These are phyloP conservation scores for Geranomyces variabilis DNA, from an alignment of 192 early-diverging fungal genomes.

Conservation along the genomic window DNA sequence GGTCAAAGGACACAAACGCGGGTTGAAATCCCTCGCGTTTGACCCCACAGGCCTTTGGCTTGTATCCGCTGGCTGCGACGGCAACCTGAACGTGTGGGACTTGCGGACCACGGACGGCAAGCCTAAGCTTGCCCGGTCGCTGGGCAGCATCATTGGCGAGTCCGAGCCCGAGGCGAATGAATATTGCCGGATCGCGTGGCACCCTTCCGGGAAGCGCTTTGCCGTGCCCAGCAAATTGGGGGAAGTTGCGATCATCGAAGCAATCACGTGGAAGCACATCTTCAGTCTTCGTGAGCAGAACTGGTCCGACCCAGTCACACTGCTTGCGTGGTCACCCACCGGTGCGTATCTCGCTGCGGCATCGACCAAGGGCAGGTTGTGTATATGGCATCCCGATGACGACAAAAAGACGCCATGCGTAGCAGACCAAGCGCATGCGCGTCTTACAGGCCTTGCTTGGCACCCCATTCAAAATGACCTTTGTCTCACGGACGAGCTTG, in stretches of 20 bases:
- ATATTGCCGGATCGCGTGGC: conserved; percentile 58
- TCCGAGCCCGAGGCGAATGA: conserved; percentile 50
- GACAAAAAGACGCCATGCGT: conserved; percentile 19
- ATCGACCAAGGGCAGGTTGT: conserved; percentile 46
- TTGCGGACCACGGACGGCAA: conserved; percentile 39
- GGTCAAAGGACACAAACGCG: conserved; percentile 89
- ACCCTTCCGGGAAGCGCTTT: conserved; percentile 60
- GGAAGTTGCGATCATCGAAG: conserved; percentile 33
- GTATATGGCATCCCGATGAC: conserved; percentile 61
- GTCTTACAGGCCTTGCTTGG: conserved; percentile 34
- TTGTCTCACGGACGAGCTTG: conserved; percentile 28
- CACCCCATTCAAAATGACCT: conserved; percentile 30
- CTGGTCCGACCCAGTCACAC: conserved; percentile 36
- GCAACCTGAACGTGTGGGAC: conserved; percentile 71
- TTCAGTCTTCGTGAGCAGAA: conserved; percentile 31
- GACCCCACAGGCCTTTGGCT: conserved; percentile 82
- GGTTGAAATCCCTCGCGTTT: conserved; percentile 86
- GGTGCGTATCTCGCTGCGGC: conserved; percentile 65
- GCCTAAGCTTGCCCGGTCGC: conserved; percentile 48
- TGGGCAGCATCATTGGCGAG: conserved; percentile 39
- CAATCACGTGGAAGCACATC: conserved; percentile 35
- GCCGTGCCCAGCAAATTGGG: conserved; percentile 58
- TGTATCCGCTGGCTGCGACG: conserved; percentile 69
- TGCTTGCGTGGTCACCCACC: conserved; percentile 67
- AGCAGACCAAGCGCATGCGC: conserved; percentile 10